Conservation (phyloP, 768 basidiomycete species). For the Sarcomyxa edulis region DNA sequence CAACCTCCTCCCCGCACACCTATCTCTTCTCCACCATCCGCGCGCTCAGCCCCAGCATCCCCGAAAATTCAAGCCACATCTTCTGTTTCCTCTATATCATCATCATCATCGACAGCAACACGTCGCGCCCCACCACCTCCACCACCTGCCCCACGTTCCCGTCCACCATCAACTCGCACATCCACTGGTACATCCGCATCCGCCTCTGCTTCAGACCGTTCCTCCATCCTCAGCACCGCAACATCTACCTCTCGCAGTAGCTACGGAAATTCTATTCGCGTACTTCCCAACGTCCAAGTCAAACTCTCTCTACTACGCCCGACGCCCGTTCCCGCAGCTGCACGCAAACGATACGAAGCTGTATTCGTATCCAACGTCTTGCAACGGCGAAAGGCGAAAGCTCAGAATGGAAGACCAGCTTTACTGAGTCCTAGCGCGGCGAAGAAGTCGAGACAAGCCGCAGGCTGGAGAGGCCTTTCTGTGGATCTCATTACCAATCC, state of each 20-base stretch:
- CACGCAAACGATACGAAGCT: conserved; percentile 60
- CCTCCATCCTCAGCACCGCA: conserved; percentile 53
- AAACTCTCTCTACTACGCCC: conserved; percentile 37
- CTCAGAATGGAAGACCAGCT: conserved; percentile 26
- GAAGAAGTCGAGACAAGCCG: conserved; percentile 48
- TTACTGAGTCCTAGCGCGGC: conserved; percentile 29
- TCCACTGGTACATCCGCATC: conserved; percentile 28
- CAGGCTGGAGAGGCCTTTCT: conserved; percentile 71
- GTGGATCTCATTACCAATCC: conserved; percentile 56
- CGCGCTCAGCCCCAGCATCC: conserved; percentile 2
- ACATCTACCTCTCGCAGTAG: conserved; percentile 32
- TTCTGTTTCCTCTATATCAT: conserved; percentile 5
- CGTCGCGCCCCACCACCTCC: conserved; percentile 12
- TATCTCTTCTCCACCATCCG: conserved; percentile 9
- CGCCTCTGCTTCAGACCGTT: conserved; percentile 48
- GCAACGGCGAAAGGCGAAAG: conserved; percentile 39
- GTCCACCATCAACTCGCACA: conserved; percentile 18
- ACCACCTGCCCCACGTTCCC: conserved; percentile 14
- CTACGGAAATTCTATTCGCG: conserved; percentile 16
- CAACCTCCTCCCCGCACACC: conserved; percentile 8
- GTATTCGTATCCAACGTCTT: conserved; percentile 60
- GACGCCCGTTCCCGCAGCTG: conserved; percentile 62
- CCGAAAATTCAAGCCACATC: conserved; percentile 16
- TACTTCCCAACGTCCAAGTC: conserved; percentile 10
- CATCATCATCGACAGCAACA: conserved; percentile 3